Evolutionary conservation across 345 rosid genomes (phyloP).

Genomic region (Hibiscus tridactylites): DNA sequence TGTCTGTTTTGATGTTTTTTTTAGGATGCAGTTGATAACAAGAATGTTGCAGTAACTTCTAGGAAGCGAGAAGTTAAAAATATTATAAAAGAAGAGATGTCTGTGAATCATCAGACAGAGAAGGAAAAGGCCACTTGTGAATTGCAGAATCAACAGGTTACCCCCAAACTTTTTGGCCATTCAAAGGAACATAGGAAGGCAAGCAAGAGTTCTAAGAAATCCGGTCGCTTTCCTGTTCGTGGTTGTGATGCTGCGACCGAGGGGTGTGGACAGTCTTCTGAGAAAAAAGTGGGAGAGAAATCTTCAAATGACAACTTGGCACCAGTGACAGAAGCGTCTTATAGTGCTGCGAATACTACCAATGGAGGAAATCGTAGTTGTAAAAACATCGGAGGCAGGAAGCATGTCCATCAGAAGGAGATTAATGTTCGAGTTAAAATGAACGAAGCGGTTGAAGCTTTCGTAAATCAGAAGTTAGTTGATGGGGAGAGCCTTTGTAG

Average conservation of each 20-base stretch:
- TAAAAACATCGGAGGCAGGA: constrained; percentile 4
- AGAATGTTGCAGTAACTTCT: constrained; percentile 3
- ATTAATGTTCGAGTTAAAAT: constrained; percentile 38
- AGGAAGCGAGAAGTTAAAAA: constrained; percentile 13
- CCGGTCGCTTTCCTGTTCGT: constrained; percentile 14
- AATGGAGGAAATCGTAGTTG: constrained; percentile 14
- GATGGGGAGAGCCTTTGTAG: not conserved
- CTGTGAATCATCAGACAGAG: constrained; percentile 23
- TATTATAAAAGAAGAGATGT: constrained; percentile 20
- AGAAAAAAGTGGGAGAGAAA: constrained; percentile 19
- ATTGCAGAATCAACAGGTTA: constrained; percentile 22
- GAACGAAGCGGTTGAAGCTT: constrained; percentile 50
- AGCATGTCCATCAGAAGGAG: constrained; percentile 21
- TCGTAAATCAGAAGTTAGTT: constrained; percentile 39
- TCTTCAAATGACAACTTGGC: constrained; percentile 15
- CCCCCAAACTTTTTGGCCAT: constrained; percentile 19
- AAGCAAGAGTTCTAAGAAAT: constrained; percentile 14
- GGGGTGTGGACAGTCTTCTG: constrained; percentile 14
- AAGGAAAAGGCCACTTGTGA: constrained; percentile 23
- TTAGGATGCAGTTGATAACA: constrained; percentile 26
- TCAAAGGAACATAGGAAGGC: constrained; percentile 19
- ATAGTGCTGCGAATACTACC: constrained; percentile 15
- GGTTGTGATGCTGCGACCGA: constrained; percentile 24
- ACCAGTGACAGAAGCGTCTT: constrained; percentile 12
- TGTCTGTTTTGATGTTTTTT: not conserved